These are phyloP conservation scores for Eucalyptus cloeziana DNA, from an alignment of 345 rosid species.

Conservation along the genomic window DNA sequence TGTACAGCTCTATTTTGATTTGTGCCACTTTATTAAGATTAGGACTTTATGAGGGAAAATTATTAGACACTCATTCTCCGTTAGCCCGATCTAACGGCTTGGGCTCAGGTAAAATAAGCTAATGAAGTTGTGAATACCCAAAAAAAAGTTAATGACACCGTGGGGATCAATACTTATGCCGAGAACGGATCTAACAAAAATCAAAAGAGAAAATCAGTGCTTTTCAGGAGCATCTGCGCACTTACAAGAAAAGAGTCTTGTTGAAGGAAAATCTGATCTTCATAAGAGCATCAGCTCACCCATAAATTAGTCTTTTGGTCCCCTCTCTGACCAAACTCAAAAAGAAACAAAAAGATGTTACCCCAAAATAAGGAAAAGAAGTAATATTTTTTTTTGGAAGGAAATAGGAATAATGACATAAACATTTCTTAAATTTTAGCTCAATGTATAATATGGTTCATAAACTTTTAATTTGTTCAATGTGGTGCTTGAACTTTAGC, in stretches of 20 bases:
- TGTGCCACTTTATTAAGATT: neutral
- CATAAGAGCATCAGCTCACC: neutral
- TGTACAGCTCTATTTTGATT: neutral
- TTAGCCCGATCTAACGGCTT: neutral
- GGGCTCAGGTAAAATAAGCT: neutral
- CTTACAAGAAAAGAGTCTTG: neutral
- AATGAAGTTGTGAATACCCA: neutral
- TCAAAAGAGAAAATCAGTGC: neutral
- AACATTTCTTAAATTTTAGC: fast-evolving
- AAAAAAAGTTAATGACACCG: neutral
- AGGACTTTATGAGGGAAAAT: neutral
- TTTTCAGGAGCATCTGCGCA: neutral
- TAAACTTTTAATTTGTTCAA: fast-evolving
- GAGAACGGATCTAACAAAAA: neutral
- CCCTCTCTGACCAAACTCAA: neutral
- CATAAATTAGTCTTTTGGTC: neutral
- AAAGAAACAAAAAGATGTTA: neutral
- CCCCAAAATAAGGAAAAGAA: neutral
- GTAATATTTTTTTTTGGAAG: no score
- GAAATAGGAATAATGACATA: no score
- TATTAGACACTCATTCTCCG: neutral
- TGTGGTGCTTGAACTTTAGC: fast-evolving
- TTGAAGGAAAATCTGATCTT: neutral
- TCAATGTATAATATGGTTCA: fast-evolving
- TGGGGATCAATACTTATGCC: neutral